Percentiles rank a stretch among this genome's conserved stretches.
Evolutionary conservation across 768 basidiomycete genomes (phyloP).

Genomic region (Megacollybia marginata): DNA sequence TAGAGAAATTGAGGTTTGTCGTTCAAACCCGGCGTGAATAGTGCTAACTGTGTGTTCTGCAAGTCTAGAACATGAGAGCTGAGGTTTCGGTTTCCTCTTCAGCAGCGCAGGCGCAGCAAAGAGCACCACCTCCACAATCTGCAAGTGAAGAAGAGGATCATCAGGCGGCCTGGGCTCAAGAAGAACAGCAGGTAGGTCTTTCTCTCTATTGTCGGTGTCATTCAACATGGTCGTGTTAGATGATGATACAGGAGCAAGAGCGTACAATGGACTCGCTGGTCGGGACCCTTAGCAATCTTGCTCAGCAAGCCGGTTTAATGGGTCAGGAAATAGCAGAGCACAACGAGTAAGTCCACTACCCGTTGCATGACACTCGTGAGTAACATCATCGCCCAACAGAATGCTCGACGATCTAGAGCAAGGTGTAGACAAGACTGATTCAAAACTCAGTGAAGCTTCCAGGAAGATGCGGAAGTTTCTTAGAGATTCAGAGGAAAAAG

Average conservation of each 20-base stretch:
- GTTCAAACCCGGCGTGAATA: conserved; percentile 14
- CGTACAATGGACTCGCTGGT: conserved; percentile 81
- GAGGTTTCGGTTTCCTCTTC: conserved; percentile 41
- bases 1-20: conserved; percentile 69
- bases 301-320: conserved; percentile 91
- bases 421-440: conserved; percentile 65
- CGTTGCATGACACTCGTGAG: not conserved
- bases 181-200: conserved; percentile 73
- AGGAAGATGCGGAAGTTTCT: conserved; percentile 71
- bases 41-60: conserved; percentile 15
- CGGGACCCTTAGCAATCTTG: conserved; percentile 77
- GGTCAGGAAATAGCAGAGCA: conserved; percentile 90
- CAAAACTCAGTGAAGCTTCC: conserved; percentile 59
- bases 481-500: conserved; percentile 82
- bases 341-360: conserved; percentile 56
- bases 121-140: not conserved
- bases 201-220: not conserved
- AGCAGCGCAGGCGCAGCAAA: conserved; percentile 5
- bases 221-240: conserved; percentile 30
- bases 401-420: conserved; percentile 73
- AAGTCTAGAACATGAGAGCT: conserved; percentile 70
- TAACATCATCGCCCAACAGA: conserved; percentile 31
- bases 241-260: conserved; percentile 87
- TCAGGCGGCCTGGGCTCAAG: conserved; percentile 72
- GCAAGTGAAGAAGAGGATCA: conserved; percentile 43